These are phyloP conservation scores for Entomortierella chlamydospora DNA, from an alignment of 192 early-diverging fungal species.

Conservation along the genomic window DNA sequence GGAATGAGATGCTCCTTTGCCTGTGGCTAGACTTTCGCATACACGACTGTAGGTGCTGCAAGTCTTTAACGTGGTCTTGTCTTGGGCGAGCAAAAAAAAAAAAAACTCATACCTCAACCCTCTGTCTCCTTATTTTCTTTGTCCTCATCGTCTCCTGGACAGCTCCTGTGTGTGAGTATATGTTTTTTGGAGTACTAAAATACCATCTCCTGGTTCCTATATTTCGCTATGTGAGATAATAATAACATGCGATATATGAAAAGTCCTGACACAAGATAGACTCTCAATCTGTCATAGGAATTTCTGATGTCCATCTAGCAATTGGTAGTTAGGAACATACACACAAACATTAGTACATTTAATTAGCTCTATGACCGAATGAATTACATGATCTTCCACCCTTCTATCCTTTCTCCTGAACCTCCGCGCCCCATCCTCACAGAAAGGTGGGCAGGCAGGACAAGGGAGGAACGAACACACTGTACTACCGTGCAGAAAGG, in stretches of 20 bases:
- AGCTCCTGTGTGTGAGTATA: neutral
- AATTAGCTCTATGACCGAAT: neutral
- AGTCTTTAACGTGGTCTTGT: too few species aligned
- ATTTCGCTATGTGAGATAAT: neutral
- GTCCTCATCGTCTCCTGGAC: neutral
- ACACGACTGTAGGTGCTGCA: too few species aligned
- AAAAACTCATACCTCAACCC: too few species aligned
- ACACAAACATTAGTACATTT: too few species aligned
- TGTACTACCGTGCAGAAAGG: neutral
- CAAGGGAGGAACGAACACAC: neutral
- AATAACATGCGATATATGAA: constrained; percentile 1
- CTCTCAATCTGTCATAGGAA: constrained; percentile 18
- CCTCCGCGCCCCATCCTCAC: neutral
- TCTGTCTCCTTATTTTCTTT: too few species aligned
- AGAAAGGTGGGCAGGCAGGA: neutral
- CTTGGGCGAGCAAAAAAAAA: too few species aligned
- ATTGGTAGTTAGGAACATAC: too few species aligned
- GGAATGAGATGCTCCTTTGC: too few species aligned
- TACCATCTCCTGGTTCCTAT: neutral
- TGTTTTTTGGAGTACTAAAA: constrained; percentile 1
- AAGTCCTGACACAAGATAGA: constrained; percentile 13
- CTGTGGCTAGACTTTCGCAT: too few species aligned
- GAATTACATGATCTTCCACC: constrained; percentile 8
- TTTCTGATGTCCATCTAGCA: constrained; percentile 3
- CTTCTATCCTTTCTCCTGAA: constrained; percentile 8